Base-by-base conservation (phyloP, 2,329 filamentous ascomycete genomes). In the Alternaria tenuissima region DNA sequence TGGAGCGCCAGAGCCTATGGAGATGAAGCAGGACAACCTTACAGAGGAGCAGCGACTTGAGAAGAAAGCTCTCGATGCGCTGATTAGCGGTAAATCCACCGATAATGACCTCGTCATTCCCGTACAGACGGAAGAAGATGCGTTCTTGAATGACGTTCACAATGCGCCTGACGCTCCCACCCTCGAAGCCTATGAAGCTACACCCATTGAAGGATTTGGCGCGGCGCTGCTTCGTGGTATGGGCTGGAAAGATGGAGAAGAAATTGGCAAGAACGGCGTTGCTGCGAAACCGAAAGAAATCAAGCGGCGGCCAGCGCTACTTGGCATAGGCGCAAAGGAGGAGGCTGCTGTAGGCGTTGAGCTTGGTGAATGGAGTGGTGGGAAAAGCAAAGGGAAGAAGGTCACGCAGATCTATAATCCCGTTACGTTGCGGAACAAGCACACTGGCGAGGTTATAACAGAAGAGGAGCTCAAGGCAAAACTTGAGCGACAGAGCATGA, bases 191-290 rank as follows among this genome's bases (percentile, higher is more conserved):
- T 98, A 98, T 80, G 90, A 91, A 59, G 89, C 90, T 12, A 90
- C 97, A 63, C 94, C 95, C 0, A 93, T 98, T 16, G 94, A 97
- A 68, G 93, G 97, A 70, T 99, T 98, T 67, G 95, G 95, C 7
- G 91, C 93, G 18, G 93, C 94, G 0, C 84, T 98, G 65, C 84
- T 99, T 36, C 88, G 94, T 32, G 93, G 94, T 9, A 97, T 98
- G 91, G 95, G 95, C 8, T 97, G 94, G 94, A 93, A 97, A 72
- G 87, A 89, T 64, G 88, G 85, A 18, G 83, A 87, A 63, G 80
- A 82, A 39, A 83, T 88, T 52, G 82, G 90, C 80, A 78, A 85
- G 55, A 79, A 79, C 26, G 78, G 78, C 18, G 78, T 54, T 5
- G 32, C 55, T 2, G 46, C 55, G 28, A 91, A 91, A 66, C 83